A percentile compares a stretch with the other conserved stretches of the same genome.
phyloP scores from a whole-genome alignment of 768 basidiomycete genomes.

The Bullera alba region DNA sequence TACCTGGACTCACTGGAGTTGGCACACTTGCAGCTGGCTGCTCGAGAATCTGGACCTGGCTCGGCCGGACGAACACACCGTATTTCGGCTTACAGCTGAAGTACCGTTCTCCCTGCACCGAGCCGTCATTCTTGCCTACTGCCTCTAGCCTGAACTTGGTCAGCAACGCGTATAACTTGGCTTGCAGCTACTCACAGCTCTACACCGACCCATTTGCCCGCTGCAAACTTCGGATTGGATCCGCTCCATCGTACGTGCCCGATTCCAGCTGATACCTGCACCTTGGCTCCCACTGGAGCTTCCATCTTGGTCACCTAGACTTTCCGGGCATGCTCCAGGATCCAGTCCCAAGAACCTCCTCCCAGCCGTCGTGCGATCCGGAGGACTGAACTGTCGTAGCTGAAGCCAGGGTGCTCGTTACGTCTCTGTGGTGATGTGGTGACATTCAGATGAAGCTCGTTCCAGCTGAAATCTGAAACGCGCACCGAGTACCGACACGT shows the following conservation, averaged over 20 bases:
- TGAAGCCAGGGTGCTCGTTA: no score
- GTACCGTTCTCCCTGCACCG: conserved; percentile 68
- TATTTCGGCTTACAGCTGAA: conserved; percentile 68
- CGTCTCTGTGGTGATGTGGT: no score
- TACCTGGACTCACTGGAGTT: background rate
- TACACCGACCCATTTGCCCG: conserved; percentile 92
- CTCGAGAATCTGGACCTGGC: conserved; percentile 64
- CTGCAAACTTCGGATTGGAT: conserved; percentile 64
- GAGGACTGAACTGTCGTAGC: no score
- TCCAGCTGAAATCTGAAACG: no score
- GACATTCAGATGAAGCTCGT: no score
- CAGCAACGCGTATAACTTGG: background rate
- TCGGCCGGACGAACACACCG: conserved; percentile 84
- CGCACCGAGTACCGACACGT: no score
- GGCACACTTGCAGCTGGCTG: conserved; percentile 27
- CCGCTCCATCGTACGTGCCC: conserved; percentile 85
- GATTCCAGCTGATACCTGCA: conserved; percentile 69
- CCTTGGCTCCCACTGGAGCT: conserved; percentile 61
- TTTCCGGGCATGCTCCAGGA: no score
- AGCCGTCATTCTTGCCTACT: conserved; percentile 93
- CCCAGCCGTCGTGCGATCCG: no score
- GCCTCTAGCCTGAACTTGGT: conserved; percentile 41
- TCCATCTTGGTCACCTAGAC: conserved; percentile 30
- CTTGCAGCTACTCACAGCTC: conserved; percentile 55
- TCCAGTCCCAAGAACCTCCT: no score